These are phyloP conservation scores for Melanogaster broomeanus DNA, from an alignment of 768 basidiomycete species.

Conservation along the genomic window DNA sequence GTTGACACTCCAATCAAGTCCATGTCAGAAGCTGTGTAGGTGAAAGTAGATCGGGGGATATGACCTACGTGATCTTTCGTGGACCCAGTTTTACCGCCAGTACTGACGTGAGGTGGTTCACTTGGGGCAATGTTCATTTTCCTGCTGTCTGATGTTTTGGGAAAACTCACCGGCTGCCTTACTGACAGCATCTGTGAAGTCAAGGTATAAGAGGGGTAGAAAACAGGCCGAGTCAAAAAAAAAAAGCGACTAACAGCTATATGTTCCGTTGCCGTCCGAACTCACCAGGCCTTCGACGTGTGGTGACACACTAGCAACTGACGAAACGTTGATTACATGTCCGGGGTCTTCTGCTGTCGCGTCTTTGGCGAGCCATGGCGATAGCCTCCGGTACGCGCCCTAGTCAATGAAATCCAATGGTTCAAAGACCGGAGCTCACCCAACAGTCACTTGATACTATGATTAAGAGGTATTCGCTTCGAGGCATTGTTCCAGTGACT, in stretches of 20 bases:
- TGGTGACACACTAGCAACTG: slow-evolving; percentile 59
- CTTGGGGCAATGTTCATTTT: slow-evolving; percentile 26
- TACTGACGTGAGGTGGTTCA: slow-evolving; percentile 77
- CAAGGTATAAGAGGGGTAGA: background rate
- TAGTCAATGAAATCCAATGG: background rate
- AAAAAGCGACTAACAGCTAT: slow-evolving; percentile 67
- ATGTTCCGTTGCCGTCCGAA: slow-evolving; percentile 61
- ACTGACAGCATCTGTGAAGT: slow-evolving; percentile 64
- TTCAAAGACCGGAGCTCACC: slow-evolving; percentile 28
- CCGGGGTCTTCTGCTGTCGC: slow-evolving; percentile 64
- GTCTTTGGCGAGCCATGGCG: slow-evolving; percentile 64
- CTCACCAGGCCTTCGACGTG: slow-evolving; percentile 50
- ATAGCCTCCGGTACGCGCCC: slow-evolving; percentile 12
- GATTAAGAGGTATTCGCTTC: slow-evolving; percentile 1
- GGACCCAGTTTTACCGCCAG: slow-evolving; percentile 67
- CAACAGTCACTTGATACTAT: slow-evolving; percentile 42
- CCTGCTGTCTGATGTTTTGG: background rate
- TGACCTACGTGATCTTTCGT: slow-evolving; percentile 63
- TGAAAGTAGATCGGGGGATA: background rate
- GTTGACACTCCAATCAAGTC: slow-evolving; percentile 60
- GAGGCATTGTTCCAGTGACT: slow-evolving; percentile 21
- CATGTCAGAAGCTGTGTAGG: background rate
- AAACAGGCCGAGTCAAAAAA: background rate
- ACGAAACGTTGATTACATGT: slow-evolving; percentile 83
- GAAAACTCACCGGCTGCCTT: slow-evolving; percentile 69